Base-by-base conservation (phyloP, 257 asterid species). In the Capsicum chinense region DNA sequence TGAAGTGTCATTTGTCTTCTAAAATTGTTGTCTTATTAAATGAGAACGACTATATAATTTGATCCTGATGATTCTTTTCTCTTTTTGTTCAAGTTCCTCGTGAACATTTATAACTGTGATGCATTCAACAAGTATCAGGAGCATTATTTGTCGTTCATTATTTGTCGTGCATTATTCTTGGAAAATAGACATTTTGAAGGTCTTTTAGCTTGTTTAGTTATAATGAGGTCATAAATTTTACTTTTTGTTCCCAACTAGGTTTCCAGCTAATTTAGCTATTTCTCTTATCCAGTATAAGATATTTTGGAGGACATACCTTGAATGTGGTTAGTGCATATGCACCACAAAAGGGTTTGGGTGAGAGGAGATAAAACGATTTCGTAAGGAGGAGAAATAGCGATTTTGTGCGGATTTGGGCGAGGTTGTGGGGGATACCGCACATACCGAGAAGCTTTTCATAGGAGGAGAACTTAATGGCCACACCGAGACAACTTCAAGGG, bases 251-350 rank as follows among this genome's bases (percentile, higher is more conserved):
- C 44, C 14, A 74, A 50, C 81, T 52, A 50, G 47, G 47, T 74
- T 70, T 74, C n/a, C 21, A 74, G 47, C 19, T 74, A 12, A 54
- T 50, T 74, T 19, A 13, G 13, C 59, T 9, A 21, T 52, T 73
- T 73, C 42, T 74, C 81, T 74, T 50, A 74, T 74, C 39, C 21
- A 44, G 57, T 21, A 63, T 21, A 63, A 63, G 42, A 63, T 63
- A 21, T 62, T 63, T 11, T 64, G 17, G 70, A 63, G 44, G 70
- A 64, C 70, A 13, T 64, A 64, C 17, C 44, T 64, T 26, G 70
- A 64, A 26, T 1, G 37, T 64, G 44, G 33, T 64, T 64, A 64
- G 71, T 64, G 44, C 71, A 26, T 64, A 26, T 33, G n/a, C 71
- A 64, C 44, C 44, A 64, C 6, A 64, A 64, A n/a, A 12, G 44